A percentile compares a stretch with the other conserved stretches of the same genome.
These are phyloP conservation scores for Phlegmacium glaucopus DNA, from an alignment of 768 basidiomycete genomes.

Conservation along the genomic window DNA sequence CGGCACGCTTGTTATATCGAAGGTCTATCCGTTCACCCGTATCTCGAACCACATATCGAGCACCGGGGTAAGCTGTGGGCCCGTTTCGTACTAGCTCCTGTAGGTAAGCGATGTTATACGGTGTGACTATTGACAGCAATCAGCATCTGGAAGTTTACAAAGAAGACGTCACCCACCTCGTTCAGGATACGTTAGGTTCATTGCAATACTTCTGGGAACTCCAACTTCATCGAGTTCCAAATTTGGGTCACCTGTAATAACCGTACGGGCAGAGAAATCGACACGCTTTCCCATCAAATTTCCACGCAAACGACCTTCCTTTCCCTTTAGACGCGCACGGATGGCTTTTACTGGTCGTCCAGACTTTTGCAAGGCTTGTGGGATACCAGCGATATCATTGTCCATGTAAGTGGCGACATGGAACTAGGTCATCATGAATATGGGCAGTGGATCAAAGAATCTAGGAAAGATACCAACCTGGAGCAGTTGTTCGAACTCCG, in stretches of 20 bases:
- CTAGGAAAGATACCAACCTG: slow-evolving; percentile 55
- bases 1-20: slow-evolving; percentile 93
- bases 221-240: slow-evolving; percentile 95
- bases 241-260: slow-evolving; percentile 99
- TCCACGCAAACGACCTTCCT: slow-evolving; percentile 96
- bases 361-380: slow-evolving; percentile 95
- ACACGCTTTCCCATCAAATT: slow-evolving; percentile 99
- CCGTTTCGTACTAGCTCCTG: slow-evolving; percentile 96
- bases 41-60: slow-evolving; percentile 94
- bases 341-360: slow-evolving; percentile 98
- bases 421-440: slow-evolving; percentile 50
- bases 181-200: slow-evolving; percentile 97
- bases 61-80: slow-evolving; percentile 92
- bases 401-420: slow-evolving; percentile 99
- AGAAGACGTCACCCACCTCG: slow-evolving; percentile 55
- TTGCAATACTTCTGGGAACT: slow-evolving; percentile 91
- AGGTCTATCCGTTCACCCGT: slow-evolving; percentile 97
- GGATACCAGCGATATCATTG: slow-evolving; percentile 97
- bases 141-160: background rate
- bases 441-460: background rate
- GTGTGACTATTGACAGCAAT: slow-evolving; percentile 64
- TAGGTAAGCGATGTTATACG: slow-evolving; percentile 92
- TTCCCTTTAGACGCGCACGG: slow-evolving; percentile 96
- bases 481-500: slow-evolving; percentile 92
- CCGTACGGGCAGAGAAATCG: slow-evolving; percentile 97